Conservation (phyloP, 2,329 filamentous ascomycete species). For the Pseudogymnoascus sp. region DNA sequence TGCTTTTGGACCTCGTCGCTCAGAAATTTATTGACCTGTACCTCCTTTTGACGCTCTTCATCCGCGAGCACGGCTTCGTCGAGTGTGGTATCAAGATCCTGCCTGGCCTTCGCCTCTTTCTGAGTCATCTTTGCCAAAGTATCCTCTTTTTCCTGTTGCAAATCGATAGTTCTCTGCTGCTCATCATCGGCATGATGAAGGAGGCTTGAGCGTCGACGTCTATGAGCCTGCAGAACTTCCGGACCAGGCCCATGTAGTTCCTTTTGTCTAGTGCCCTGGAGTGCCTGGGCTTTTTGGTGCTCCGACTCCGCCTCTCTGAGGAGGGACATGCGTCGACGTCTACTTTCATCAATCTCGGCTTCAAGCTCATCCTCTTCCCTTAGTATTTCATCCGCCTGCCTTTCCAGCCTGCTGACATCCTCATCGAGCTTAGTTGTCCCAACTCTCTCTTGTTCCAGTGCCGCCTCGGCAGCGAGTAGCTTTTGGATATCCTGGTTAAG, state of each 20-base stretch:
- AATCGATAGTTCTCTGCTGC: neutral
- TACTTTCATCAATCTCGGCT: conserved; percentile 1
- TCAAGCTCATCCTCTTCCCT: conserved; percentile 1
- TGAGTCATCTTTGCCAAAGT: neutral
- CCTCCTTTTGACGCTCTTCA: neutral
- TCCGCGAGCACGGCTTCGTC: conserved; percentile 1
- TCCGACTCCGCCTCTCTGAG: neutral
- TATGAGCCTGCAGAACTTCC: neutral
- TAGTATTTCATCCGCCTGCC: neutral
- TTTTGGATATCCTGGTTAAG: conserved; percentile 5
- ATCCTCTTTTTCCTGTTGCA: neutral
- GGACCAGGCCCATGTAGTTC: neutral
- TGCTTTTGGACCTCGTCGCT: neutral
- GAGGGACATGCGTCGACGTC: neutral
- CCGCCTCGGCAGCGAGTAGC: neutral
- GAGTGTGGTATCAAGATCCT: neutral
- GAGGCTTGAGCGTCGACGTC: neutral
- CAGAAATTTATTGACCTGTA: neutral
- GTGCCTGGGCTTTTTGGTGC: neutral
- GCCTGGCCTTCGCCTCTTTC: neutral
- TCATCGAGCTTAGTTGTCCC: neutral
- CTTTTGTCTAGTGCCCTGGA: neutral
- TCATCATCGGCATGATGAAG: conserved; percentile 3
- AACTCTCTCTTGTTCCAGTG: neutral
- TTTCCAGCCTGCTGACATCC: neutral